Evolutionary conservation across 2,329 filamentous ascomycete genomes (phyloP).

Genomic region (Fusarium brevicatenulatum): DNA sequence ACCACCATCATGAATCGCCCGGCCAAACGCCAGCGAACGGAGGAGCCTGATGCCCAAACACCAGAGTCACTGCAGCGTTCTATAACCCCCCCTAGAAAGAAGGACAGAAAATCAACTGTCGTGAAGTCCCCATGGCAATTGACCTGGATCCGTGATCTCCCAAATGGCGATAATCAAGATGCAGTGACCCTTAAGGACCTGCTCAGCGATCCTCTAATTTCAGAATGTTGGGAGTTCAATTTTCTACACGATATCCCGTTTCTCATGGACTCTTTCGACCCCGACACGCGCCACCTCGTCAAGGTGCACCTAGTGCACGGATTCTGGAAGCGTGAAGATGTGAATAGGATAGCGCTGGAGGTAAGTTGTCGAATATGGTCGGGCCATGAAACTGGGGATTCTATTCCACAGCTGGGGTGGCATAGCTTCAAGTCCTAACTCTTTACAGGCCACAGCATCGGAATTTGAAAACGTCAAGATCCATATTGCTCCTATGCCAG

Average conservation of each 20-base stretch:
- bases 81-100: conserved; percentile 60
- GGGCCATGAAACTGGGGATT: not conserved
- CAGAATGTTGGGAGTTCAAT: conserved; percentile 78
- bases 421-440: conserved; percentile 8
- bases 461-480: conserved; percentile 74
- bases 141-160: conserved; percentile 73
- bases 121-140: conserved; percentile 76
- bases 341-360: conserved; percentile 65
- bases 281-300: conserved; percentile 59
- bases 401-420: not conserved
- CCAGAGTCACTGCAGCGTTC: conserved; percentile 49
- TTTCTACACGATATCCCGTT: conserved; percentile 70
- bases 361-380: conserved; percentile 52
- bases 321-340: conserved; percentile 74
- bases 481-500: conserved; percentile 80
- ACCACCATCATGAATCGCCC: conserved; percentile 44
- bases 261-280: conserved; percentile 64
- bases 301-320: conserved; percentile 68
- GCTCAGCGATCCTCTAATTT: conserved; percentile 78
- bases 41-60: conserved; percentile 17
- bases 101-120: conserved; percentile 28
- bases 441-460: conserved; percentile 65
- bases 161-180: conserved; percentile 69
- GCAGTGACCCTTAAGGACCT: conserved; percentile 73
- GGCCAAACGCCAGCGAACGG: conserved; percentile 47